Base-by-base conservation (phyloP, 2,329 filamentous ascomycete genomes). In the Aphanocladium album region DNA sequence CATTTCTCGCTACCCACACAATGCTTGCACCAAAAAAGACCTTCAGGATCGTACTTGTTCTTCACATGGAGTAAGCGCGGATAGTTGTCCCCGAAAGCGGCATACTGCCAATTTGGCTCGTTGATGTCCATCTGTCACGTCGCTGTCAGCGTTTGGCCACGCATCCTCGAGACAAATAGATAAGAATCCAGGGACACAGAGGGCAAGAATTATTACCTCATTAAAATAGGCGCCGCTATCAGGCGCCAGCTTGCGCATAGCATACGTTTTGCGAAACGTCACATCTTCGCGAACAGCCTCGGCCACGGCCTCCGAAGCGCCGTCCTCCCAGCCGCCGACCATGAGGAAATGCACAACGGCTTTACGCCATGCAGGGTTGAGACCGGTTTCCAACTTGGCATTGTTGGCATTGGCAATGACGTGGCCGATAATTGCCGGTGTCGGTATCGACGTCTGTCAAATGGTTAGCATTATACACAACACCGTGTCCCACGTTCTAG, bases 201-300 rank as follows among this genome's bases (percentile, higher is more conserved):
- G 9, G 43, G n/a, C 6, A 16, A 21, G 9, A 21, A 39, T 30
- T 6, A 25, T 68, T 6, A 68, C 74, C 63, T 78, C 76, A 52
- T 76, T 77, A 61, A 75, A 68, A 62, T 78, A 77, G 7, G 69
- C 68, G 7, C 75, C 76, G 19, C 69, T 72, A 47, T 71, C 64
- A 2, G 74, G 74, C 3, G 74, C 71, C 12, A 77, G 61, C 2
- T 64, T 65, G 35, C 70, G 68, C 6, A 74, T 65, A 2, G 67
- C 66, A 27, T 61, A 64, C 16, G 63, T 64, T 58, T 67, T 67
- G 39, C 65, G 61, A 25, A 62, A 64, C 2, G 68, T 70, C 41
- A 70, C 60, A 53, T 69, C 64, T 46, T 67, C 58, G 35, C 64
- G 61, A 11, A 67, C 60, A 5, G 39, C 58, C 21, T 57, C 25